Evolutionary conservation across 2,329 filamentous ascomycete genomes (phyloP), one percentile per base, ranked within the genome.

Genomic region (Hymenotorrendiella dingleyae): DNA sequence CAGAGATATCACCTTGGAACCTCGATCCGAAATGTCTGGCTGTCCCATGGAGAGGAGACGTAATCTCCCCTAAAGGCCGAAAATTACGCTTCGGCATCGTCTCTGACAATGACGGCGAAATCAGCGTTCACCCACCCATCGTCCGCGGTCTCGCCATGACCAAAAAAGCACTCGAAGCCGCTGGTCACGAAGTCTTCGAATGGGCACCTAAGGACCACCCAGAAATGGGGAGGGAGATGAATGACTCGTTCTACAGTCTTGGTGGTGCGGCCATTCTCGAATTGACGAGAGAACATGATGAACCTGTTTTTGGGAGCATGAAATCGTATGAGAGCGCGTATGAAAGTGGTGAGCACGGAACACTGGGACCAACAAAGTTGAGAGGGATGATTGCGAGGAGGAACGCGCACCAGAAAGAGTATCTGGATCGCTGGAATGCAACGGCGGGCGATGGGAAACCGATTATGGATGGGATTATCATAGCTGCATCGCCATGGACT

Each of bases 71-170:
- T 6, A 55, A 55, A 37, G 59, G 61, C 10, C 56, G 62, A 11
- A 65, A 62, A 40, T 49, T 67, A 14, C 54, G 60, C 20, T 58
- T 67, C 36, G 65, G 64, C 1, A 52, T 67, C n/a, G 56, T 66
- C 36, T 57, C 56, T 16, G 56, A 58, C 40, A 56, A 61, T 22
- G 64, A 68, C 33, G 61, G 60, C 4, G 54, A 60, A 8, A 56
- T 62, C 11, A 58, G 53, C 20, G 60, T 63, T 12, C 61, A 67
- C 23, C 66, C 65, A 2, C 65, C 65, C 1, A 58, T 67, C 21
- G 51, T 57, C 36, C 54, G 65, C 10, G 64, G 58, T 24, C 46
- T 66, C n/a, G 54, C 50, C 12, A 56, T 58, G 26, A 62, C 61
- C 4, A 58, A 56, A 36, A 52, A 53, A 32, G 59, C 60, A 2